Base-by-base conservation (phyloP, 2,329 filamentous ascomycete genomes). In the Didymella pomorum region DNA sequence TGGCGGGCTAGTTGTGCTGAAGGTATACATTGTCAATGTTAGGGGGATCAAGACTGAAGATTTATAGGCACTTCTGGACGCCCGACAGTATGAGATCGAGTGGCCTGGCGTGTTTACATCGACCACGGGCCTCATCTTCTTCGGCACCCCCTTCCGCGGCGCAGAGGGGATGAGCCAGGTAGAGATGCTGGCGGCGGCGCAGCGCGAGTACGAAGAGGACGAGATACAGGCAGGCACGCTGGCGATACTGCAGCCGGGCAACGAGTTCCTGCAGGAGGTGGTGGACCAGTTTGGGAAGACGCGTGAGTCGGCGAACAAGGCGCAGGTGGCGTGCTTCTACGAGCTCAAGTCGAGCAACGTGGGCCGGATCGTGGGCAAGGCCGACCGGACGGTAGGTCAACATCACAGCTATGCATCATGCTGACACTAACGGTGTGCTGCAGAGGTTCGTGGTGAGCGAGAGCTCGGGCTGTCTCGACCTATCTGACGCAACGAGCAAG, bases 331-430 rank as follows among this genome's bases (percentile, higher is more conserved):
- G 16, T 65, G 66, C 54, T 72, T 70, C 52, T 72, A 44, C 50
- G 62, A 70, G 60, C 62, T 68, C 11, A 69, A 67, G 57, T 47
- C 61, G 4, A 67, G 63, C 60, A 69, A 70, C 41, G 66, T 71
- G n/a, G 67, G 69, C 28, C 66, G 47, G 52, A 68, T 72, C 46
- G 66, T 72, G 18, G 70, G 68, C 10, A 57, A 60, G 51, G 14
- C 54, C 31, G 58, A 66, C 49, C 59, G 64, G 45, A 69, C 20
- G 29, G 68, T 68, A 66, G 28, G 57, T 62, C 20, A 16, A 35
- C 41, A 54, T 26, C 52, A 3, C 50, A 26, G n/a, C n/a, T n/a
- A n/a, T n/a, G n/a, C 26, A 31, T 49, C 1, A 45, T 42, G 37
- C 44, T 25, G 2, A 43, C 31, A 42, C 46, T 59, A 44, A 62